Conservation (phyloP, 2,329 filamentous ascomycete species). For the Pseudovirgaria hyperparasitica region DNA sequence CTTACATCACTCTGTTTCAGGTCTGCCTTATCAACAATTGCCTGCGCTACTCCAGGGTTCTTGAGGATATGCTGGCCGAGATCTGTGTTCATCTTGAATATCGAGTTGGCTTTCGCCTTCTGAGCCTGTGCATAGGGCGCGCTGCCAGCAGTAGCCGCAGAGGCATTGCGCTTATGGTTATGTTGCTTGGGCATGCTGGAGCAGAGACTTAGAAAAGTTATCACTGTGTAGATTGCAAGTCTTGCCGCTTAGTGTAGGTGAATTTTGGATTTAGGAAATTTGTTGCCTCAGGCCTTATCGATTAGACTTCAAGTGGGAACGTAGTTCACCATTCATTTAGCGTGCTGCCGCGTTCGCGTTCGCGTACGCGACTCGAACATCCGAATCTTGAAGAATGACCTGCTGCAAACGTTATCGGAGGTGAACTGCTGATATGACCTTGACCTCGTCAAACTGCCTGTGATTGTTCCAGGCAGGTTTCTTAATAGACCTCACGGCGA, state of each 20-base stretch:
- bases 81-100: conserved; percentile 96
- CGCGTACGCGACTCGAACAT: too few relatives aligned
- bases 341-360: too few relatives aligned
- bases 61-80: conserved; percentile 87
- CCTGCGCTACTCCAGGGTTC: conserved; percentile 72
- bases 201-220: conserved; percentile 1
- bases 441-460: too few relatives aligned
- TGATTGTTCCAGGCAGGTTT: too few relatives aligned
- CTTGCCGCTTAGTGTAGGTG: neutral
- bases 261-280: too few relatives aligned
- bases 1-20: conserved; percentile 69
- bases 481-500: too few relatives aligned
- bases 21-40: conserved; percentile 74
- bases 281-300: too few relatives aligned
- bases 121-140: conserved; percentile 33
- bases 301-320: too few relatives aligned
- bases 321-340: too few relatives aligned
- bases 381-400: too few relatives aligned
- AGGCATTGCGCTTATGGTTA: conserved; percentile 24
- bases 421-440: too few relatives aligned
- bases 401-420: too few relatives aligned
- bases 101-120: conserved; percentile 54
- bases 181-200: conserved; percentile 32
- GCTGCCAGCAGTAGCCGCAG: conserved; percentile 12
- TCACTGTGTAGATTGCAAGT: conserved; percentile 1